Conservation (phyloP, 495 filamentous ascomycete genomes). For the Annulohypoxylon maeteangense region DNA sequence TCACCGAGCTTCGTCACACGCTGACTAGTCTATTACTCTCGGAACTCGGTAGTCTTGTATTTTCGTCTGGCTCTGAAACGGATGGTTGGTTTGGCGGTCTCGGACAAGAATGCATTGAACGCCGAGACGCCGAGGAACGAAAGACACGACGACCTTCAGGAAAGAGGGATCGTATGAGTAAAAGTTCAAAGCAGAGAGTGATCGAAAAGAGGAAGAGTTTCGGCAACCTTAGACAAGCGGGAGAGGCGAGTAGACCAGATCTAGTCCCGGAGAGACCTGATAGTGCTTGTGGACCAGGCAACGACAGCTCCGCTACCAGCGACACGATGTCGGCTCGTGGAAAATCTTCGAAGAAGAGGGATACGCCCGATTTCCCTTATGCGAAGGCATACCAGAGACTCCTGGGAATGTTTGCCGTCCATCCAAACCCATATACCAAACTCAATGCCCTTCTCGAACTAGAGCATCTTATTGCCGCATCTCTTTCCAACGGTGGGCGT, state of each 20-base stretch:
- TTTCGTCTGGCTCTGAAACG: conserved; percentile 88
- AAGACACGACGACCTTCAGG: conserved; percentile 51
- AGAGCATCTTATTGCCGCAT: conserved; percentile 81
- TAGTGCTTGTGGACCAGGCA: conserved; percentile 49
- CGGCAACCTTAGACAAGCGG: conserved; percentile 58
- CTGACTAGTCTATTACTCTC: conserved; percentile 87
- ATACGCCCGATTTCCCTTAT: conserved; percentile 73
- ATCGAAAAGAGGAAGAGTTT: conserved; percentile 70
- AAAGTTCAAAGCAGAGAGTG: conserved; percentile 61
- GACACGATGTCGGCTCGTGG: conserved; percentile 54
- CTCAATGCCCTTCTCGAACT: conserved; percentile 86
- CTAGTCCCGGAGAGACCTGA: conserved; percentile 47
- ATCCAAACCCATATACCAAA: conserved; percentile 88
- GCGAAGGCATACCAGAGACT: conserved; percentile 79
- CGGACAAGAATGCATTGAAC: conserved; percentile 79
- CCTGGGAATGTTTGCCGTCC: conserved; percentile 86
- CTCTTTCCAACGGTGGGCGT: conserved; percentile 60
- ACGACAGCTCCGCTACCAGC: conserved; percentile 55
- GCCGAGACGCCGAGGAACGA: conserved; percentile 72
- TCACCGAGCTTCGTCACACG: conserved; percentile 79
- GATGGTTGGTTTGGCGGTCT: conserved; percentile 88
- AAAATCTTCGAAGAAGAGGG: conserved; percentile 51
- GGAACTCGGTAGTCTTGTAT: conserved; percentile 86
- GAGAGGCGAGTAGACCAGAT: conserved; percentile 48
- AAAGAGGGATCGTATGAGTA: conserved; percentile 50